Evolutionary conservation across 176 grass and related monocot species (phyloP).

Genomic region (Ensete glaucum): DNA sequence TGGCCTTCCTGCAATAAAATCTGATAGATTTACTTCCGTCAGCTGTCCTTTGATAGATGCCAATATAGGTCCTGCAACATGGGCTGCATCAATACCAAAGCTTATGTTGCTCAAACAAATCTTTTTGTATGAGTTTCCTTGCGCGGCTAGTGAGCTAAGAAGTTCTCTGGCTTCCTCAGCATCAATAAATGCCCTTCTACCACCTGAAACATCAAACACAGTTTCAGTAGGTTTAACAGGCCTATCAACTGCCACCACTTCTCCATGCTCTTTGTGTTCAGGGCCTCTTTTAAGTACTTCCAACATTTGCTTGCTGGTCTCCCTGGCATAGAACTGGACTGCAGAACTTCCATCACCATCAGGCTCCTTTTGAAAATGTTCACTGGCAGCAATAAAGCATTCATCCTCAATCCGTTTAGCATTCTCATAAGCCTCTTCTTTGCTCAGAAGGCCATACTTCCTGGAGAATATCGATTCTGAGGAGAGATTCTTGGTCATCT

Average conservation of each 20-base stretch:
- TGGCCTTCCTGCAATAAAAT: constrained; percentile 77
- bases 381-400: constrained; percentile 44
- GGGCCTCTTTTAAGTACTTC: constrained; percentile 71
- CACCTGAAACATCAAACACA: constrained; percentile 69
- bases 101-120: constrained; percentile 79
- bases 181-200: constrained; percentile 60
- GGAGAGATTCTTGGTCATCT: constrained; percentile 76
- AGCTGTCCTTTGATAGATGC: constrained; percentile 58
- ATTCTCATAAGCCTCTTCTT: constrained; percentile 58
- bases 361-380: constrained; percentile 69
- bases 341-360: constrained; percentile 85
- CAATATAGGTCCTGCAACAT: constrained; percentile 54
- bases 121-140: constrained; percentile 46
- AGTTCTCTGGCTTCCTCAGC: constrained; percentile 69
- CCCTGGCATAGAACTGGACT: constrained; percentile 74
- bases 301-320: constrained; percentile 74
- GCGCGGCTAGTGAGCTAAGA: constrained; percentile 40
- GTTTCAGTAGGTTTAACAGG: constrained; percentile 23
- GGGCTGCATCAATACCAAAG: constrained; percentile 67
- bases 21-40: constrained; percentile 66
- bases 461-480: constrained; percentile 53
- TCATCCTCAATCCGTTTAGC: constrained; percentile 53
- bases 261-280: constrained; percentile 20
- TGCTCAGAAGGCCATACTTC: constrained; percentile 59
- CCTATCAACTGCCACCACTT: constrained; percentile 17